These are phyloP conservation scores for Fusarium luffae DNA, from an alignment of 2,329 filamentous ascomycete species.

Conservation along the genomic window DNA sequence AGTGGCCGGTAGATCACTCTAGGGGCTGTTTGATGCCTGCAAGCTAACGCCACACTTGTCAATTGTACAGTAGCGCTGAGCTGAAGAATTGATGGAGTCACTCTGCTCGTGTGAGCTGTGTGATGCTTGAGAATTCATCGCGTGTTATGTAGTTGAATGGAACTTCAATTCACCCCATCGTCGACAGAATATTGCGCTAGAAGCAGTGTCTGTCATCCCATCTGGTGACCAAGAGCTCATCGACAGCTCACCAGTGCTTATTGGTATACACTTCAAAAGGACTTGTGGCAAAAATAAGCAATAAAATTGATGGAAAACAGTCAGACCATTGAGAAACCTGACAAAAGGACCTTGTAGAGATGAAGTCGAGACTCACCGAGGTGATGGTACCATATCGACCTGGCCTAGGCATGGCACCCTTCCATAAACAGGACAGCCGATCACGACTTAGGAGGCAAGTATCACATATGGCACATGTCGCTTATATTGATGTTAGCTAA, in stretches of 20 bases:
- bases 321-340: neutral
- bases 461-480: neutral
- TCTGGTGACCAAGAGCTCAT: neutral
- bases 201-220: neutral
- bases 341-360: neutral
- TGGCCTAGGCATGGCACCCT: neutral
- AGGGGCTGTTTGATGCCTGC: neutral
- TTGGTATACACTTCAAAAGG: neutral
- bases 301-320: neutral
- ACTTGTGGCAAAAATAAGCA: neutral
- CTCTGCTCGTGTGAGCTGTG: neutral
- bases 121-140: neutral
- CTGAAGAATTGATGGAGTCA: neutral
- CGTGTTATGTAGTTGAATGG: neutral
- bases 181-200: too few relatives aligned
- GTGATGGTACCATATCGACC: neutral
- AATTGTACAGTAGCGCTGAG: constrained; percentile 8
- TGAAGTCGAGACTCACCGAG: neutral
- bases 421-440: neutral
- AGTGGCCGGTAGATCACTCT: constrained; percentile 11
- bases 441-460: neutral
- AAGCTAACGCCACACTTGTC: constrained; percentile 28
- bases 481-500: neutral
- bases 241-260: neutral
- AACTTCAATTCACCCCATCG: neutral